Percentiles rank a stretch among this genome's conserved stretches.
These are phyloP conservation scores for Aspergillus indologenus DNA, from an alignment of 495 filamentous ascomycete species.

Conservation along the genomic window DNA sequence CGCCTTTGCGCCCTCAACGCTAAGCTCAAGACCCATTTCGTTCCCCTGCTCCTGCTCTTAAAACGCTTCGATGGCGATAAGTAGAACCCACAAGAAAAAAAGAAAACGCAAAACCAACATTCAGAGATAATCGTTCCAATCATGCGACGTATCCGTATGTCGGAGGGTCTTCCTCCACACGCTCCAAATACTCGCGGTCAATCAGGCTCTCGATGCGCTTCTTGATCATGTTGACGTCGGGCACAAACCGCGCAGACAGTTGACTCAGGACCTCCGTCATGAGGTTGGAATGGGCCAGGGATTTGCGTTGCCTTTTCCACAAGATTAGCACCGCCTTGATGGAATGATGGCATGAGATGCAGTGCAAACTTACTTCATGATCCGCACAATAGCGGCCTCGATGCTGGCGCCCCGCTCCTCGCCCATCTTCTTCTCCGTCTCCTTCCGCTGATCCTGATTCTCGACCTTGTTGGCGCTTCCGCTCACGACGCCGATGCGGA, in stretches of 20 bases:
- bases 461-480: conserved; percentile 76
- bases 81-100: background rate
- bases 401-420: conserved; percentile 72
- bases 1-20: conserved; percentile 18
- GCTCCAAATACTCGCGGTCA: conserved; percentile 89
- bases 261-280: conserved; percentile 82
- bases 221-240: conserved; percentile 90
- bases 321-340: conserved; percentile 6
- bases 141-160: conserved; percentile 77
- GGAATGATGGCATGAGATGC: background rate
- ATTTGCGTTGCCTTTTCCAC: conserved; percentile 76
- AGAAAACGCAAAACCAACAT: conserved; percentile 11
- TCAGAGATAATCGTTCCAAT: background rate
- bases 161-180: conserved; percentile 66
- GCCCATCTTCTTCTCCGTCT: conserved; percentile 85
- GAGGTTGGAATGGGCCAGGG: conserved; percentile 74
- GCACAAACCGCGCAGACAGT: conserved; percentile 75
- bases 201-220: conserved; percentile 91
- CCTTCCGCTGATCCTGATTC: conserved; percentile 73
- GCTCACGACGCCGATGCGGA: conserved; percentile 77
- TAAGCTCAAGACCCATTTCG: conserved; percentile 24
- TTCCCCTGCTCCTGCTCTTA: no score
- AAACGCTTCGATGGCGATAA: background rate
- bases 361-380: conserved; percentile 78
- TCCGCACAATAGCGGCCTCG: conserved; percentile 87